These are phyloP conservation scores for Smallanthus sonchifolius DNA, from an alignment of 129 eudicot genomes.

Conservation along the genomic window DNA sequence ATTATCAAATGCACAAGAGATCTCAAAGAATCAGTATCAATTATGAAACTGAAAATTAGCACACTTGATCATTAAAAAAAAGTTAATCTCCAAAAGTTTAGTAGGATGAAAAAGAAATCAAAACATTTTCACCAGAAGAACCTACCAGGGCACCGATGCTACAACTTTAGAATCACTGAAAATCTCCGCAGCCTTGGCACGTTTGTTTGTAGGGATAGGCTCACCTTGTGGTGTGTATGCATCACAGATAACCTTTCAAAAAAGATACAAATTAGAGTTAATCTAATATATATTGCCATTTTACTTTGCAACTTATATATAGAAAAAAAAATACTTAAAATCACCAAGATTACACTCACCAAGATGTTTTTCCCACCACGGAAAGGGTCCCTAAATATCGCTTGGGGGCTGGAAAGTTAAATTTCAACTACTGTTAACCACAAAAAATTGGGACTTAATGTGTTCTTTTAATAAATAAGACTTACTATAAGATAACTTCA, in stretches of 20 bases:
- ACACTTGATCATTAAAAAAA: background rate
- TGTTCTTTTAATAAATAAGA: conserved; percentile 2
- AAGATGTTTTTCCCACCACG: conserved; percentile 97
- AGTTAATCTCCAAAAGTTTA: background rate
- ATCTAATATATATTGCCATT: background rate
- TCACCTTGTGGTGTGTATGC: conserved; percentile 89
- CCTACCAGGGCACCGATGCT: conserved; percentile 73
- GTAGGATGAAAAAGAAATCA: background rate
- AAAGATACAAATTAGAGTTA: background rate
- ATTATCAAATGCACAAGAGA: background rate
- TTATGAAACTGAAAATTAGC: background rate
- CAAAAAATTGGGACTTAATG: background rate
- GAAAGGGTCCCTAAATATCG: conserved; percentile 93
- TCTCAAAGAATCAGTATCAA: background rate
- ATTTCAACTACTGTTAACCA: conserved; percentile 5
- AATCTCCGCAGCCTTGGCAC: conserved; percentile 84
- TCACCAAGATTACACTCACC: conserved; percentile 48
- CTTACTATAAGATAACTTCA: conserved; percentile 98
- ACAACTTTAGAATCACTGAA: conserved; percentile 76
- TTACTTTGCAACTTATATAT: background rate
- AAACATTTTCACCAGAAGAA: background rate
- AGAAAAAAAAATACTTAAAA: background rate
- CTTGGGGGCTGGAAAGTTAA: conserved; percentile 73
- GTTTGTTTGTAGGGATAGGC: conserved; percentile 98
- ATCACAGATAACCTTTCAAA: conserved; percentile 80